phyloP scores from a whole-genome alignment of 345 rosid species.

The Physaria fendleri region DNA sequence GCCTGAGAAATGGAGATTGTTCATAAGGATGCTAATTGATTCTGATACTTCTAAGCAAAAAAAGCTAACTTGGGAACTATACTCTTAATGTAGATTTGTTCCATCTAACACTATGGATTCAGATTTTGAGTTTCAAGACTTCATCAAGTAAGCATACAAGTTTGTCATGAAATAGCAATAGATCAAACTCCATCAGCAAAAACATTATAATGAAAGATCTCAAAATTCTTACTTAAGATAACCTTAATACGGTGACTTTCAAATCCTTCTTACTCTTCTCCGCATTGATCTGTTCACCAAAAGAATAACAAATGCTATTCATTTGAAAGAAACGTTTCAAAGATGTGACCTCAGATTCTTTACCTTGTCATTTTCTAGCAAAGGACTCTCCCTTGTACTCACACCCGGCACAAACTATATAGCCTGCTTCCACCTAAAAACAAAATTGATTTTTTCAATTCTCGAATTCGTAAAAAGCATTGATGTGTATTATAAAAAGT shows the following conservation, averaged over 20 bases:
- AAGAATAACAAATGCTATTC: not conserved
- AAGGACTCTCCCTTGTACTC: slow-evolving; percentile 85
- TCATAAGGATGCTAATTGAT: slow-evolving; percentile 29
- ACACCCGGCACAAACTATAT: slow-evolving; percentile 55
- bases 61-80: not conserved
- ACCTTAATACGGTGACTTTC: not conserved
- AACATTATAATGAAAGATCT: not conserved
- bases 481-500: not conserved
- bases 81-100: not conserved
- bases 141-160: not conserved
- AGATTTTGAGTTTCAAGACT: not conserved
- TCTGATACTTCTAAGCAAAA: not conserved
- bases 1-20: slow-evolving; percentile 54
- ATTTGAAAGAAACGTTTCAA: not conserved
- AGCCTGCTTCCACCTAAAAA: slow-evolving; percentile 76
- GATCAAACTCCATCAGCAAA: slow-evolving; percentile 1
- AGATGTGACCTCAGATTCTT: not conserved
- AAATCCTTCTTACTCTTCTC: slow-evolving; percentile 6
- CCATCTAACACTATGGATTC: no score
- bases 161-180: not conserved
- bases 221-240: slow-evolving; percentile 1
- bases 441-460: not conserved
- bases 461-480: not conserved
- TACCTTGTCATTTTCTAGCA: slow-evolving; percentile 52
- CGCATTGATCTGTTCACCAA: not conserved